Percentiles rank a stretch among this genome's conserved stretches.
These are phyloP conservation scores for Bretziella fagacearum DNA, from an alignment of 2,329 filamentous ascomycete genomes.

Conservation along the genomic window DNA sequence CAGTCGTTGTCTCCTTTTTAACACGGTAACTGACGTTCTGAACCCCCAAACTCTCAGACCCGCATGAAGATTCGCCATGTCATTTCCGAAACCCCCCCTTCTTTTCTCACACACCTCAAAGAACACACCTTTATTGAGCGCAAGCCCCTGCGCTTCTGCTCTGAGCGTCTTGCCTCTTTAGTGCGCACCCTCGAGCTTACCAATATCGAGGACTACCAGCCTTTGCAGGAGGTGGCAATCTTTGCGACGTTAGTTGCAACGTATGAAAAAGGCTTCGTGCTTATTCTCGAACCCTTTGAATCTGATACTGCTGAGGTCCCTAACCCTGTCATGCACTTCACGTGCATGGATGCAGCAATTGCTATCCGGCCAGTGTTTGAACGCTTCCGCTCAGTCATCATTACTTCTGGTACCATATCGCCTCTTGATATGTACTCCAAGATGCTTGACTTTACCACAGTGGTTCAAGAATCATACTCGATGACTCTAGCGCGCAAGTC, in stretches of 20 bases:
- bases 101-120: constrained; percentile 80
- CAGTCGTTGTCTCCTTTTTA: not conserved
- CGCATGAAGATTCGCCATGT: constrained; percentile 97
- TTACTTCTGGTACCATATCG: constrained; percentile 93
- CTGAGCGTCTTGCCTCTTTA: constrained; percentile 82
- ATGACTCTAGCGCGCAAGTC: constrained; percentile 90
- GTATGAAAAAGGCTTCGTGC: constrained; percentile 87
- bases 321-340: constrained; percentile 93
- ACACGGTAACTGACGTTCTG: not conserved
- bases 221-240: constrained; percentile 90
- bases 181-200: constrained; percentile 90
- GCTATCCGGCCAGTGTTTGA: constrained; percentile 97
- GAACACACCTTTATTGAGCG: constrained; percentile 96
- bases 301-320: constrained; percentile 89
- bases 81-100: constrained; percentile 90
- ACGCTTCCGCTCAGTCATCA: constrained; percentile 92
- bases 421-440: constrained; percentile 98
- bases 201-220: constrained; percentile 95
- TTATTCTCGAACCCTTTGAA: constrained; percentile 95
- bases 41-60: constrained; percentile 36
- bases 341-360: constrained; percentile 90
- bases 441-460: constrained; percentile 85
- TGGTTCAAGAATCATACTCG: constrained; percentile 90
- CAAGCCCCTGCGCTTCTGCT: constrained; percentile 86
- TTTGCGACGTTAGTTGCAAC: constrained; percentile 93